Conservation (phyloP, 768 basidiomycete species). For the Mycena leptocephala region DNA sequence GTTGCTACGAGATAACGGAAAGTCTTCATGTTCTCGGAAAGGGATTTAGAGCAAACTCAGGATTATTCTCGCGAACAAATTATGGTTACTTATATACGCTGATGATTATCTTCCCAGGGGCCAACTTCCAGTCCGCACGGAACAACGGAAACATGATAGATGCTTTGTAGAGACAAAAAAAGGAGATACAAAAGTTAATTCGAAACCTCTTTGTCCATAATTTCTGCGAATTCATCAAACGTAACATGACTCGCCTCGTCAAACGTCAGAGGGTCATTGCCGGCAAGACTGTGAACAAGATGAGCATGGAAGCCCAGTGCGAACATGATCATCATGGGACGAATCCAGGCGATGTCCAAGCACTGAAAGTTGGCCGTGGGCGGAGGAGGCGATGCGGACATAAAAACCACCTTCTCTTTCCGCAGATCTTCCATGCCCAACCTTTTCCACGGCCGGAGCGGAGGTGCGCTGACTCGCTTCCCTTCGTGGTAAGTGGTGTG, state of each 20-base stretch:
- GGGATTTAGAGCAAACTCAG: too few species aligned
- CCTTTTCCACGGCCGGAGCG: neutral
- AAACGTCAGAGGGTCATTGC: neutral
- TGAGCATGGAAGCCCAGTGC: neutral
- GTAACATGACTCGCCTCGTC: neutral
- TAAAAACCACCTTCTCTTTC: neutral
- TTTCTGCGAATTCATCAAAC: conserved; percentile 1
- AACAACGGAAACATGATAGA: too few species aligned
- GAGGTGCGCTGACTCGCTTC: neutral
- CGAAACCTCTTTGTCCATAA: neutral
- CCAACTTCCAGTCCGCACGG: too few species aligned
- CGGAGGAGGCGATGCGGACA: neutral
- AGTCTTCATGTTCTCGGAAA: too few species aligned
- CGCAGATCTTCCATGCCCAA: neutral
- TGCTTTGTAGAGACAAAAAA: too few species aligned
- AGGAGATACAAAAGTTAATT: too few species aligned
- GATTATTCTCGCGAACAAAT: too few species aligned
- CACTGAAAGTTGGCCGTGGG: neutral
- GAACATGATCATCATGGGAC: neutral
- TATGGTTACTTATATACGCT: too few species aligned
- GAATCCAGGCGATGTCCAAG: neutral
- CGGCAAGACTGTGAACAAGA: neutral
- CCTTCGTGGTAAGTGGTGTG: neutral
- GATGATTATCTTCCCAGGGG: too few species aligned
- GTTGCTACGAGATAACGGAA: too few species aligned